Base-by-base conservation (phyloP, 352 stramenopile species). In the Phytophthora agathidicida region DNA sequence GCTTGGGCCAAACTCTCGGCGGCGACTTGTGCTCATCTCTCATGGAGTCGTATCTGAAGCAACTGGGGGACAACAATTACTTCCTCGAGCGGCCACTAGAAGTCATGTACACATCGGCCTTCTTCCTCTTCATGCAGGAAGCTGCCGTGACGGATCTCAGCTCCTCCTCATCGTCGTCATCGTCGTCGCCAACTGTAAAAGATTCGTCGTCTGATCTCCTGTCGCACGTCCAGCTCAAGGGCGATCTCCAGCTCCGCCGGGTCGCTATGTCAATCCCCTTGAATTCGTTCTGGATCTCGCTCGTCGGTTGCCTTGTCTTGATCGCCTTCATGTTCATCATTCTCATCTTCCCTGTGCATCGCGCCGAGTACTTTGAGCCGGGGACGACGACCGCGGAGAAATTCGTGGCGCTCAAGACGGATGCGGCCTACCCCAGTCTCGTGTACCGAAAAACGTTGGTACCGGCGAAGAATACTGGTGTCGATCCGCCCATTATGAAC, bases 1-100 rank as follows among this genome's bases (percentile, higher is more conserved):
- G 41, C 20, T 16, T 48, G 5, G 60, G 57, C 47, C 24, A 73
- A 26, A 62, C 27, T 2, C 56, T 85, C 7, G 26, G 13, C 1
- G 52, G 60, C 10, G 39, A 61, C n/a, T 16, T 46, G 3, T 83
- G 71, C 59, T 83, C 74, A 8, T 65, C 70, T 14, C 41, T 80
- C 13, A 74, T 80, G 42, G 70, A 83, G 22, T 74, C 74, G 42
- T 83, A 81, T 60, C 31, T 81, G n/a, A 24, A 37, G 10, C 71
- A 79, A 24, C n/a, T 80, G 5, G 20, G 60, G 7, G 44, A 62
- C 24, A 84, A 84, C 56, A 48, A 75, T 16, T 84, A 75, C 36
- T 70, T 60, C 31, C 19, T 84, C 6, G 60, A 80, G 20, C 37
- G 43, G 0, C 71, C 74, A 1, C 33, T 81, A 22, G 71, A 80